Evolutionary conservation across 169 alveolate species (phyloP).

Genomic region (Cryptosporidium xiaoi): DNA sequence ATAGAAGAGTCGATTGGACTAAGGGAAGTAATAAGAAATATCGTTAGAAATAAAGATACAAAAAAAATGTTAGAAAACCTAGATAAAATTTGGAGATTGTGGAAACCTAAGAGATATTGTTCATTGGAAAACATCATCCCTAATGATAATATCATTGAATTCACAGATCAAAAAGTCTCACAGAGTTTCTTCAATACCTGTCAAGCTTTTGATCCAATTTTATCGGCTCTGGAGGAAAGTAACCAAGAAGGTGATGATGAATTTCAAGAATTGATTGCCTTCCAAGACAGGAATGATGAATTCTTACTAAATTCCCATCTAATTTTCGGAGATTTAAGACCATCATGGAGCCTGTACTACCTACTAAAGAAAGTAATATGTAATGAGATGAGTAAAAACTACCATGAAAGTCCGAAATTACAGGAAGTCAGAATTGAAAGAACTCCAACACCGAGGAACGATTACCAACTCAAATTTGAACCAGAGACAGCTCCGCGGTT

Average conservation of each 20-base stretch:
- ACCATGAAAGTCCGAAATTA: not conserved
- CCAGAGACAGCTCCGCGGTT: conserved; percentile 35
- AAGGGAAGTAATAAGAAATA: not conserved
- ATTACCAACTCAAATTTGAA: conserved; percentile 78
- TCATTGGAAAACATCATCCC: conserved; percentile 54
- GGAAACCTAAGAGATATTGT: conserved; percentile 54
- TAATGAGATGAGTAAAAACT: conserved; percentile 41
- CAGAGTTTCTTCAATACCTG: conserved; percentile 29
- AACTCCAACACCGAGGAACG: not conserved
- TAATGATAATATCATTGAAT: conserved; percentile 16
- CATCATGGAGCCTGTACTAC: conserved; percentile 70
- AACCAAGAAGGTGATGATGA: not conserved
- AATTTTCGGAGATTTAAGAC: conserved; percentile 44
- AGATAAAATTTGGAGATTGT: conserved; percentile 15
- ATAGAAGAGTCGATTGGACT: conserved; percentile 14
- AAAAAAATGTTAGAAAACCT: conserved; percentile 18
- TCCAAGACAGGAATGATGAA: conserved; percentile 22
- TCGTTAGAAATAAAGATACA: conserved; percentile 7
- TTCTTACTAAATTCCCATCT: conserved; percentile 19
- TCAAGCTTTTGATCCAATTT: conserved; percentile 8
- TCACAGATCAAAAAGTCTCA: conserved; percentile 19
- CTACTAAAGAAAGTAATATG: conserved; percentile 11
- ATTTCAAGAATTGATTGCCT: conserved; percentile 12
- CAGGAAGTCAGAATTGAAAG: not conserved
- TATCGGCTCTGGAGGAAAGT: conserved; percentile 4